Evolutionary conservation across 2,329 filamentous ascomycete genomes (phyloP).

Genomic region (Fusarium graminum): DNA sequence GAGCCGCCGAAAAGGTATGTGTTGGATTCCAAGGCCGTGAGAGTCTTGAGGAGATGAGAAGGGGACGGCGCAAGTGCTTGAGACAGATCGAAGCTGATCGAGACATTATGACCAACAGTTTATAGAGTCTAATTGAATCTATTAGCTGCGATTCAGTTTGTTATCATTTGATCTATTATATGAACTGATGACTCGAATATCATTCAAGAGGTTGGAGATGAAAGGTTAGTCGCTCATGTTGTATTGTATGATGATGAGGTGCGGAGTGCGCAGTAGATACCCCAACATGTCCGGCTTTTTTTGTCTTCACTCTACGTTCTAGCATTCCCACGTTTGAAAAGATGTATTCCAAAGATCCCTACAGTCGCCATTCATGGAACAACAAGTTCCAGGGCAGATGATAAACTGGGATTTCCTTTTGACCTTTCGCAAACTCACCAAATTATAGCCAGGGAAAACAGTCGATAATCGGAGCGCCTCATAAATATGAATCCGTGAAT

Average conservation of each 20-base stretch:
- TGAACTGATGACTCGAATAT: background rate
- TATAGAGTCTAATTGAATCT: background rate
- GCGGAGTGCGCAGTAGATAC: background rate
- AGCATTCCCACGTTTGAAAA: background rate
- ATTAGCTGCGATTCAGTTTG: background rate
- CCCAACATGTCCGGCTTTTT: slow-evolving; percentile 4
- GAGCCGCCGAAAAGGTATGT: slow-evolving; percentile 55
- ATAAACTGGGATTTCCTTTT: background rate
- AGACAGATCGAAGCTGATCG: slow-evolving; percentile 19
- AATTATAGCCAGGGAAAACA: too few relatives aligned
- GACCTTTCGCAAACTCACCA: too few relatives aligned
- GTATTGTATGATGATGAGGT: slow-evolving; percentile 1
- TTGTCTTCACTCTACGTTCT: background rate
- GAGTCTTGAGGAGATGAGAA: background rate
- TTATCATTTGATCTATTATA: too few relatives aligned
- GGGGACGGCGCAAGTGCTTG: slow-evolving; percentile 28
- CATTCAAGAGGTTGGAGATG: background rate
- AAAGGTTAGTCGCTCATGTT: background rate
- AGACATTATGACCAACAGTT: slow-evolving; percentile 20
- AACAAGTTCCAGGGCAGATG: background rate
- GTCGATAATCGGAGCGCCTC: too few relatives aligned
- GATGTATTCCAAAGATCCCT: background rate
- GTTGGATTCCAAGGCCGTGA: background rate
- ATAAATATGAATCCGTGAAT: too few relatives aligned
- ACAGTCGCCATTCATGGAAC: background rate